These are phyloP conservation scores for Zychaea mexicana DNA, from an alignment of 371 early-diverging fungal genomes.

Conservation along the genomic window DNA sequence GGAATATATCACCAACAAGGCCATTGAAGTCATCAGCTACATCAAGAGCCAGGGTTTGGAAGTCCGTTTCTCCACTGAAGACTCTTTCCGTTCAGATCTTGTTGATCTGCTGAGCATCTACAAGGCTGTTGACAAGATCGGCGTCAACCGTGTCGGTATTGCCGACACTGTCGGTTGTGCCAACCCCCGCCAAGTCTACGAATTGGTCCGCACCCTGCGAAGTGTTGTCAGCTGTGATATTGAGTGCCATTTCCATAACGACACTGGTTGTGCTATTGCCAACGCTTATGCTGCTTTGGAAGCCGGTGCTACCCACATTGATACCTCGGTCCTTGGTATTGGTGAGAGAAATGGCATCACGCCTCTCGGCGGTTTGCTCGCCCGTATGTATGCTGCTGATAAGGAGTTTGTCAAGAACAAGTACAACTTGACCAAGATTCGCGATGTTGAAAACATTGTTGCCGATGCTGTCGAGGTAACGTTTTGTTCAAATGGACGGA, in stretches of 20 bases:
- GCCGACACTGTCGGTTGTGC: slow-evolving; percentile 98
- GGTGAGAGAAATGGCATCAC: slow-evolving; percentile 97
- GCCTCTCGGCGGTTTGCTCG: slow-evolving; percentile 89
- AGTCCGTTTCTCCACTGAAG: slow-evolving; percentile 95
- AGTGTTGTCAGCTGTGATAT: slow-evolving; percentile 94
- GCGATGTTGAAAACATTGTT: slow-evolving; percentile 92
- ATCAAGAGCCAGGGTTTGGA: slow-evolving; percentile 92
- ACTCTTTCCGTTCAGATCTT: slow-evolving; percentile 93
- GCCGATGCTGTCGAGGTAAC: slow-evolving; percentile 88
- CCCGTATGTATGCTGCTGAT: slow-evolving; percentile 93
- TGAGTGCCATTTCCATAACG: slow-evolving; percentile 97
- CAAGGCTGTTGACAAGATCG: slow-evolving; percentile 91
- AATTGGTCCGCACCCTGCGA: slow-evolving; percentile 90
- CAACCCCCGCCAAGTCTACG: slow-evolving; percentile 94
- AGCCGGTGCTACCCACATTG: slow-evolving; percentile 96
- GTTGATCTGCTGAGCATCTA: slow-evolving; percentile 93
- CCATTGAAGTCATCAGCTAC: slow-evolving; percentile 91
- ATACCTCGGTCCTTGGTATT: slow-evolving; percentile 94
- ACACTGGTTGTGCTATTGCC: slow-evolving; percentile 96
- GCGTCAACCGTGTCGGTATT: slow-evolving; percentile 95
- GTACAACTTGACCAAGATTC: slow-evolving; percentile 87
- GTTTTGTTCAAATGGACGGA: too few relatives aligned
- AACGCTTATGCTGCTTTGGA: slow-evolving; percentile 94
- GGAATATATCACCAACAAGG: slow-evolving; percentile 89
- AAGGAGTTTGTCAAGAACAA: slow-evolving; percentile 85